These are phyloP conservation scores for Kingdonia uniflora DNA, from an alignment of 164 flowering plant species.

Conservation along the genomic window DNA sequence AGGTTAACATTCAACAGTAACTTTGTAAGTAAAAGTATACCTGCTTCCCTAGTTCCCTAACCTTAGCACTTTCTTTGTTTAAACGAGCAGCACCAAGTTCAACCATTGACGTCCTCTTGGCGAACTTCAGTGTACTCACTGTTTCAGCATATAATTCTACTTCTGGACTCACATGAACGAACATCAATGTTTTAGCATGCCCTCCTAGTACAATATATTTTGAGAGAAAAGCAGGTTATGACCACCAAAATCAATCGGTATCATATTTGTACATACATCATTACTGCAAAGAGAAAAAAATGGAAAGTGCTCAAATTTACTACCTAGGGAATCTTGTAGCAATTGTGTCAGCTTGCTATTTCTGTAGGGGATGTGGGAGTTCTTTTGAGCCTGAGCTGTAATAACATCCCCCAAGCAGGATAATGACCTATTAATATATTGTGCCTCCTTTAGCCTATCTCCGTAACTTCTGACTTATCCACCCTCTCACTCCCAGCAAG, in stretches of 20 bases:
- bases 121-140: slow-evolving; percentile 69
- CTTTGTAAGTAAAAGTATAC: slow-evolving; percentile 18
- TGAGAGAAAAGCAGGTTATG: not conserved
- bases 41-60: slow-evolving; percentile 72
- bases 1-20: no score
- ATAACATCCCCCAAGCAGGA: slow-evolving; percentile 89
- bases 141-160: slow-evolving; percentile 65
- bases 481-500: slow-evolving; percentile 85
- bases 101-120: slow-evolving; percentile 72
- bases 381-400: slow-evolving; percentile 73
- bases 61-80: slow-evolving; percentile 67
- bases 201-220: slow-evolving; percentile 51
- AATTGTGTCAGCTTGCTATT: slow-evolving; percentile 94
- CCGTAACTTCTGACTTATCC: slow-evolving; percentile 79
- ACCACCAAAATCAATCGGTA: no score
- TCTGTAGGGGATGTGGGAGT: slow-evolving; percentile 71
- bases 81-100: slow-evolving; percentile 82
- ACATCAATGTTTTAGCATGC: slow-evolving; percentile 78
- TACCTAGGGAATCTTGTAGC: slow-evolving; percentile 81
- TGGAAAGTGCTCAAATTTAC: slow-evolving; percentile 3
- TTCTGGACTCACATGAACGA: slow-evolving; percentile 93
- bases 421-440: slow-evolving; percentile 66
- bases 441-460: slow-evolving; percentile 78
- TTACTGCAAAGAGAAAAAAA: no score
- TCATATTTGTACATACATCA: not conserved